Percentiles rank a stretch among this genome's conserved stretches.
Evolutionary conservation across 441 rosid genomes (phyloP).

Genomic region (Erodium moschatum): DNA sequence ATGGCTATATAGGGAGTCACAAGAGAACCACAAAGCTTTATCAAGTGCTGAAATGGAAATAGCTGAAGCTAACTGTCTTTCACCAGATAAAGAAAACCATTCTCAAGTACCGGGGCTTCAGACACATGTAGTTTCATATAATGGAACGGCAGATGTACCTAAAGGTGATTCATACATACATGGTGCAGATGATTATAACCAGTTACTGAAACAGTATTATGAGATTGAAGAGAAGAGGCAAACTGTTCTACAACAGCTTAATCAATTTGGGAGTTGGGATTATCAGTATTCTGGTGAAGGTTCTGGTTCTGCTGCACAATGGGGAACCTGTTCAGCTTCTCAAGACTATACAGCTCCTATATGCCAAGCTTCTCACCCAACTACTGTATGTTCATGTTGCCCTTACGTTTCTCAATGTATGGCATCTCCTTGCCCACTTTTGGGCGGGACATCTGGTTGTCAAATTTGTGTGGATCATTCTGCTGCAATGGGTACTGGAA

Average conservation of each 20-base stretch:
- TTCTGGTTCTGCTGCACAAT: slow-evolving; percentile 27
- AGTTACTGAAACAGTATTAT: slow-evolving; percentile 41
- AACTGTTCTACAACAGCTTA: slow-evolving; percentile 35
- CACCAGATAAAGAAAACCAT: slow-evolving; percentile 21
- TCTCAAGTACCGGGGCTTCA: slow-evolving; percentile 17
- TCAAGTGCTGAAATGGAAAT: slow-evolving; percentile 17
- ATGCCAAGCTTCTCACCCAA: slow-evolving; percentile 25
- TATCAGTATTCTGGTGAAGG: slow-evolving; percentile 33
- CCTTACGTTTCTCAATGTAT: slow-evolving; percentile 30
- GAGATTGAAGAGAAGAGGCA: slow-evolving; percentile 57
- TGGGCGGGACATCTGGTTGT: slow-evolving; percentile 18
- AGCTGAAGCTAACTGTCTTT: slow-evolving; percentile 17
- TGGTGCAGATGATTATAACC: slow-evolving; percentile 34
- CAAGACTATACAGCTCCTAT: slow-evolving; percentile 26
- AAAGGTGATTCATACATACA: slow-evolving; percentile 22
- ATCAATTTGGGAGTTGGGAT: slow-evolving; percentile 26
- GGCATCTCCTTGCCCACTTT: slow-evolving; percentile 28
- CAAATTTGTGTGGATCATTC: slow-evolving; percentile 20
- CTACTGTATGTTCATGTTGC: slow-evolving; percentile 30
- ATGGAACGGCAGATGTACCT: slow-evolving; percentile 18
- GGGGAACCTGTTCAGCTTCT: slow-evolving; percentile 24
- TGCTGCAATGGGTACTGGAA: slow-evolving; percentile 17
- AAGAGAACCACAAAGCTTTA: slow-evolving; percentile 16
- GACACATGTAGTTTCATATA: slow-evolving; percentile 23
- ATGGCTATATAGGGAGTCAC: slow-evolving; percentile 24